Percentiles rank a stretch among this genome's conserved stretches.
Evolutionary conservation across 441 rosid species (phyloP).

Genomic region (Melastoma candidum): DNA sequence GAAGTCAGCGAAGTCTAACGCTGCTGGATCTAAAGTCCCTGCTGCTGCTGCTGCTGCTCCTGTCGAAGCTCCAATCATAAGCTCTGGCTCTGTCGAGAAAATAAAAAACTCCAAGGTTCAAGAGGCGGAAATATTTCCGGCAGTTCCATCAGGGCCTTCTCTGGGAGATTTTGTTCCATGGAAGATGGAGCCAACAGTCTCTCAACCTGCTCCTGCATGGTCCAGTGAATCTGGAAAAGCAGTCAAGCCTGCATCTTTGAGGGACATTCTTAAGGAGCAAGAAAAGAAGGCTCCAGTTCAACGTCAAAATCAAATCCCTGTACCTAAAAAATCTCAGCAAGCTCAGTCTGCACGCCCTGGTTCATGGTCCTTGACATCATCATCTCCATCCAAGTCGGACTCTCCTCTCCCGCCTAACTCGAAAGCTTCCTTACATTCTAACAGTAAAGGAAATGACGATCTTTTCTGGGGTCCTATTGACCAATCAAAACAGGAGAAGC

Average conservation of each 20-base stretch:
- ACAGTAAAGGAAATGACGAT: slow-evolving; percentile 67
- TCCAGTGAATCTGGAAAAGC: slow-evolving; percentile 60
- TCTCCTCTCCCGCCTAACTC: slow-evolving; percentile 48
- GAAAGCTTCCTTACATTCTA: slow-evolving; percentile 46
- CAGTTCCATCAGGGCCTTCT: slow-evolving; percentile 90
- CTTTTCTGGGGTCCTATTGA: slow-evolving; percentile 95
- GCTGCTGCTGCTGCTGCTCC: slow-evolving; percentile 24
- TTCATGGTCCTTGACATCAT: slow-evolving; percentile 47
- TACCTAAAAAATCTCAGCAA: slow-evolving; percentile 51
- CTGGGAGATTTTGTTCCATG: slow-evolving; percentile 91
- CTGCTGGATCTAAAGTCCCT: slow-evolving; percentile 37
- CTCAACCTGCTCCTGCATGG: slow-evolving; percentile 77
- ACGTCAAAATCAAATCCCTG: slow-evolving; percentile 36
- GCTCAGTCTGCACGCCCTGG: slow-evolving; percentile 33
- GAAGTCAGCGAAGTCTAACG: slow-evolving; percentile 80
- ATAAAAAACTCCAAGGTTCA: slow-evolving; percentile 45
- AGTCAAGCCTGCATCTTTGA: slow-evolving; percentile 60
- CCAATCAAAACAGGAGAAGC: slow-evolving; percentile 68
- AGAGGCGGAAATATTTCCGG: slow-evolving; percentile 63
- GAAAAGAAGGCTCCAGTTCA: slow-evolving; percentile 52
- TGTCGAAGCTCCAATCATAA: slow-evolving; percentile 34
- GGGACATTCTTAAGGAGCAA: slow-evolving; percentile 94
- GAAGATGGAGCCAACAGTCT: slow-evolving; percentile 57
- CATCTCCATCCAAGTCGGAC: slow-evolving; percentile 59
- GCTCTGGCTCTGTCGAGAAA: slow-evolving; percentile 65